Conservation (phyloP, 2,329 filamentous ascomycete species). For the Zymoseptoria pseudotritici region DNA sequence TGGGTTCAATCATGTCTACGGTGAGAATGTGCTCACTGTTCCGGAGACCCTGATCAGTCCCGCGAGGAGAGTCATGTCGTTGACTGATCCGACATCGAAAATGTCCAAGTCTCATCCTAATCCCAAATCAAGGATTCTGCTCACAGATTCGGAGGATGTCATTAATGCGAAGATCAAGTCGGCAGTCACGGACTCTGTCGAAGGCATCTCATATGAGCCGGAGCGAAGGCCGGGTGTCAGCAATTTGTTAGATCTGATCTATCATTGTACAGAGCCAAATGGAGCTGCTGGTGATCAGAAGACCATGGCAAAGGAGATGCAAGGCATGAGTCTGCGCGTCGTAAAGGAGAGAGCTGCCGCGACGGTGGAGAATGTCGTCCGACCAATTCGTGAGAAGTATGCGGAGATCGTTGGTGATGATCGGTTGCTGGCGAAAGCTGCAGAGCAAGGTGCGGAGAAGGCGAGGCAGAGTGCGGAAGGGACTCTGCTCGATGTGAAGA, state of each 20-base stretch:
- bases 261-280: slow-evolving; percentile 40
- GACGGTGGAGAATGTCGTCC: slow-evolving; percentile 48
- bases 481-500: slow-evolving; percentile 42
- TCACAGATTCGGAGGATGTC: slow-evolving; percentile 60
- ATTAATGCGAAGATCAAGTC: slow-evolving; percentile 63
- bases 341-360: slow-evolving; percentile 60
- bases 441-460: slow-evolving; percentile 48
- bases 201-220: slow-evolving; percentile 65
- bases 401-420: slow-evolving; percentile 45
- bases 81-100: slow-evolving; percentile 68
- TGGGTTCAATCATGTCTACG: slow-evolving; percentile 75
- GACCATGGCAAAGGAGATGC: slow-evolving; percentile 42
- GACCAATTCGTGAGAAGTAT: slow-evolving; percentile 51
- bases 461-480: slow-evolving; percentile 54
- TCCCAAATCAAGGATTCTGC: slow-evolving; percentile 67
- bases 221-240: slow-evolving; percentile 67
- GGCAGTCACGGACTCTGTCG: slow-evolving; percentile 69
- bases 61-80: slow-evolving; percentile 80
- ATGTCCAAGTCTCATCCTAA: slow-evolving; percentile 88
- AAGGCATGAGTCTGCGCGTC: slow-evolving; percentile 43
- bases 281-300: slow-evolving; percentile 29
- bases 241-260: slow-evolving; percentile 77
- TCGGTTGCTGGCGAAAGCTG: slow-evolving; percentile 49
- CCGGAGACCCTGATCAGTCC: slow-evolving; percentile 72
- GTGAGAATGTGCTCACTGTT: slow-evolving; percentile 49